A percentile compares a stretch with the other conserved stretches of the same genome.
Conservation (phyloP, 78 protist genomes). For the Cavenderia fasciculata region DNA sequence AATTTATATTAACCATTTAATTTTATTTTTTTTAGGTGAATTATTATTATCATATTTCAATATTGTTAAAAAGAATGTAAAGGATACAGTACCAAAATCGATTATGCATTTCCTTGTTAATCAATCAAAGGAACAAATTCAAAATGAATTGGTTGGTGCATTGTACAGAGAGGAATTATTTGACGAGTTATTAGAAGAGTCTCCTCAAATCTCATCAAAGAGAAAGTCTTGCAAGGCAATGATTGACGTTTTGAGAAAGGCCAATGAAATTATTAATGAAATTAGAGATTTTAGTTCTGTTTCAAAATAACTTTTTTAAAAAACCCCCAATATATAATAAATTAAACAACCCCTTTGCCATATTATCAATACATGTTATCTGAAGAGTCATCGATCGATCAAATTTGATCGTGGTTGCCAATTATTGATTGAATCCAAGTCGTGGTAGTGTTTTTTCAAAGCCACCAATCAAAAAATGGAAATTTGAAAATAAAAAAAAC, state of each 20-base stretch:
- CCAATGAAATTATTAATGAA: slow-evolving; percentile 86
- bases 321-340: no score
- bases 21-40: no score
- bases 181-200: slow-evolving; percentile 88
- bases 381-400: no score
- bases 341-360: no score
- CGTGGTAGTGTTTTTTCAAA: no score
- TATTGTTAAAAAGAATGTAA: slow-evolving; percentile 90
- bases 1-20: no score
- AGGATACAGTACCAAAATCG: slow-evolving; percentile 95
- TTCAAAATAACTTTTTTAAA: no score
- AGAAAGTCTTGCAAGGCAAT: slow-evolving; percentile 74
- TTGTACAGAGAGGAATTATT: slow-evolving; percentile 91
- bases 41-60: slow-evolving; percentile 87
- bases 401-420: no score
- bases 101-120: slow-evolving; percentile 96
- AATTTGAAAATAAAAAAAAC: no score
- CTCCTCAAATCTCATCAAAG: slow-evolving; percentile 59
- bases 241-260: slow-evolving; percentile 80
- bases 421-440: no score
- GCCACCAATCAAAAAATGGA: no score
- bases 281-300: slow-evolving; percentile 80
- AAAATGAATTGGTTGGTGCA: slow-evolving; percentile 82
- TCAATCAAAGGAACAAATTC: slow-evolving; percentile 83
- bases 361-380: no score